Percentiles rank a stretch among this genome's conserved stretches.
These are phyloP conservation scores for Populus davidiana DNA, from an alignment of 345 rosid species.

Conservation along the genomic window DNA sequence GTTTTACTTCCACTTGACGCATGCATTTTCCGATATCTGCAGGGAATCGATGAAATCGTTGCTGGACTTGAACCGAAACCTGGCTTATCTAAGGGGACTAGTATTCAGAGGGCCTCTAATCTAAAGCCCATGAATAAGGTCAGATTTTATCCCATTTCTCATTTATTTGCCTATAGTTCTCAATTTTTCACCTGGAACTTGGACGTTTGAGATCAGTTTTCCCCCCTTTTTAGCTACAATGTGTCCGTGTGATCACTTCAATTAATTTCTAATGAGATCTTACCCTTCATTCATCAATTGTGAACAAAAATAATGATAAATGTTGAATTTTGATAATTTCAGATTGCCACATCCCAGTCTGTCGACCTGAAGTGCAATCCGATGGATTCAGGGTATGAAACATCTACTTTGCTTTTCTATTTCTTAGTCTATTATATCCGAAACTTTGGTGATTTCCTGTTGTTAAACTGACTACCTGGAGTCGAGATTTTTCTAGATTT, in stretches of 20 bases:
- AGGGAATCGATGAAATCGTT: conserved; percentile 7
- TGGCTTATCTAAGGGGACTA: neutral
- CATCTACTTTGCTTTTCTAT: neutral
- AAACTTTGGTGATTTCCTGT: neutral
- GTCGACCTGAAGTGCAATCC: neutral
- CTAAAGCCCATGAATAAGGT: conserved; percentile 1
- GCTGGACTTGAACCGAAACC: neutral
- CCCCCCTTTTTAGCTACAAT: neutral
- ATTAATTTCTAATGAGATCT: neutral
- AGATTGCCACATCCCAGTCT: neutral
- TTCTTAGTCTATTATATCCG: neutral
- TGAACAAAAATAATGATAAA: neutral
- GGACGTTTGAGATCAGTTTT: neutral
- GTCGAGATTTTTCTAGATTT: neutral
- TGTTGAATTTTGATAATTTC: neutral
- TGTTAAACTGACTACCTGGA: neutral
- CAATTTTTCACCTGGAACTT: neutral
- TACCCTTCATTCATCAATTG: neutral
- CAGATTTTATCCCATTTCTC: neutral
- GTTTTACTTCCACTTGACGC: neutral
- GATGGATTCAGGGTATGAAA: neutral
- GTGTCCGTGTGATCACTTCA: neutral
- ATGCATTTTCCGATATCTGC: neutral
- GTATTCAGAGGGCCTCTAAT: neutral
- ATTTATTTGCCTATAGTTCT: neutral